A percentile compares a stretch with the other conserved stretches of the same genome.
Evolutionary conservation across 2,329 filamentous ascomycete genomes (phyloP).

Genomic region (Colletotrichum musicola): DNA sequence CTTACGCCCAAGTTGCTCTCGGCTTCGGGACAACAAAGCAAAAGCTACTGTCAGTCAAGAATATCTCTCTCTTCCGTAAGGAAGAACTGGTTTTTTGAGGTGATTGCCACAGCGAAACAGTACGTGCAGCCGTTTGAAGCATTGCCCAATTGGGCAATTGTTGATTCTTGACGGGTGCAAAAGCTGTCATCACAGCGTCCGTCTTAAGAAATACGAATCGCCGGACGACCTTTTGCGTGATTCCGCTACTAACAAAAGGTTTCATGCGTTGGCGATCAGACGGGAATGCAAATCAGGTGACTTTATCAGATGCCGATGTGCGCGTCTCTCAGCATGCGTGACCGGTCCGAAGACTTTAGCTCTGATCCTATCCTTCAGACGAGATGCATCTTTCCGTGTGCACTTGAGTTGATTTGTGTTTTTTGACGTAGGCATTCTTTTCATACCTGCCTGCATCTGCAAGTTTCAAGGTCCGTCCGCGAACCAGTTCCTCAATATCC

Average conservation of each 20-base stretch:
- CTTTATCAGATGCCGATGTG: conserved; percentile 6
- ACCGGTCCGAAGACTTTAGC: neutral
- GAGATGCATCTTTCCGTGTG: neutral
- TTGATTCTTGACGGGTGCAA: conserved; percentile 7
- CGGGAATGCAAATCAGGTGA: conserved; percentile 9
- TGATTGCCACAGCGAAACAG: neutral
- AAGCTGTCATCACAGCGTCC: too few species aligned
- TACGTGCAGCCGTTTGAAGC: neutral
- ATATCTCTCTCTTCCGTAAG: too few species aligned
- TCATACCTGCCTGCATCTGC: neutral
- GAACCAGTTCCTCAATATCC: neutral
- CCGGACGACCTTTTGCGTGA: neutral
- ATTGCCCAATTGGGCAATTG: neutral
- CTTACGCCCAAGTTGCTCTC: too few species aligned
- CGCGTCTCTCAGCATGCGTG: neutral
- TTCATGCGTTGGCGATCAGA: conserved; percentile 21
- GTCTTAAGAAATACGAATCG: neutral
- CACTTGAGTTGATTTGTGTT: too few species aligned
- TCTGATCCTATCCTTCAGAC: neutral
- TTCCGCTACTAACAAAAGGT: conserved; percentile 2
- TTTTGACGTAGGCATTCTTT: neutral
- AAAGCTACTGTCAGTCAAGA: too few species aligned
- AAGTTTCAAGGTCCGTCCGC: neutral
- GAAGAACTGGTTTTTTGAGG: too few species aligned
- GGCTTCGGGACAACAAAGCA: too few species aligned